phyloP scores from a whole-genome alignment of 805 yeast species.

The Lipomyces orientalis region DNA sequence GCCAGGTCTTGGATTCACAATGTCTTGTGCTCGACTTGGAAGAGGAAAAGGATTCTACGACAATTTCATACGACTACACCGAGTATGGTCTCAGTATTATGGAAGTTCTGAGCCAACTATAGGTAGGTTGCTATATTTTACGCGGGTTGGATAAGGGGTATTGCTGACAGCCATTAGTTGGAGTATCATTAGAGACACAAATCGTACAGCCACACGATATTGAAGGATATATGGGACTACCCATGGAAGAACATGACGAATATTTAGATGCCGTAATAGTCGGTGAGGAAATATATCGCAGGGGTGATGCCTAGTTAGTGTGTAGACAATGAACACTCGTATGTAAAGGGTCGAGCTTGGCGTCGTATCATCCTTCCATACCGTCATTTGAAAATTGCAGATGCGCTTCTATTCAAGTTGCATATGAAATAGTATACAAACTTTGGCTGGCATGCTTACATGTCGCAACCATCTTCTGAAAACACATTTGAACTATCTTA shows the following conservation, averaged over 20 bases:
- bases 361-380: neutral
- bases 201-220: slow-evolving; percentile 47
- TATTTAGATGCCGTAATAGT: slow-evolving; percentile 60
- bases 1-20: slow-evolving; percentile 85
- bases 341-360: neutral
- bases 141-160: neutral
- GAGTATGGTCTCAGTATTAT: slow-evolving; percentile 42
- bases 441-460: neutral
- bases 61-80: slow-evolving; percentile 64
- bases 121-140: neutral
- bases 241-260: slow-evolving; percentile 69
- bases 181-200: slow-evolving; percentile 71
- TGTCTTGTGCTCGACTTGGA: slow-evolving; percentile 65
- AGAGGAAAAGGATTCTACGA: slow-evolving; percentile 96
- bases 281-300: slow-evolving; percentile 43
- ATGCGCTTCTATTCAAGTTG: neutral
- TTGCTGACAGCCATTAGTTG: slow-evolving; percentile 48
- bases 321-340: neutral
- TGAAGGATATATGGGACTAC: slow-evolving; percentile 46
- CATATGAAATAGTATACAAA: neutral
- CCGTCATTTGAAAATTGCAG: neutral
- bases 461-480: too few species aligned
- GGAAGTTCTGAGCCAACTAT: neutral
- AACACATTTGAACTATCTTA: neutral
- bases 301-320: neutral